Evolutionary conservation across 2,329 filamentous ascomycete genomes (phyloP).

Genomic region (Paecilomyces fulvus): DNA sequence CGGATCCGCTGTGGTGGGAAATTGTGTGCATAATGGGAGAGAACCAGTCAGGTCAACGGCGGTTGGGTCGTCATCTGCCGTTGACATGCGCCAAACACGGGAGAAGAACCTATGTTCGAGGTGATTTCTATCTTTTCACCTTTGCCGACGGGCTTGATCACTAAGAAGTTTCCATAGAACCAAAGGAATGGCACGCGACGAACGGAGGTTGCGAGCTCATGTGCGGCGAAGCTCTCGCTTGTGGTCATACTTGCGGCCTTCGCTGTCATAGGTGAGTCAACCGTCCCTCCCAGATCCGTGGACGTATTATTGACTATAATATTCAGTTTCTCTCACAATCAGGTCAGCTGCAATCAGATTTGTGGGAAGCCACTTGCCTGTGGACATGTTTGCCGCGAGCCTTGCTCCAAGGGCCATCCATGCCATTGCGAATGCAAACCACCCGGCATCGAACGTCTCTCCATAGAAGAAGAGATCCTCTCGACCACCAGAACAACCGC

Average conservation of each 20-base stretch:
- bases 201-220: slow-evolving; percentile 45
- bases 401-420: slow-evolving; percentile 18
- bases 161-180: slow-evolving; percentile 19
- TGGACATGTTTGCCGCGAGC: slow-evolving; percentile 28
- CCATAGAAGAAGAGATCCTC: neutral
- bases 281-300: neutral
- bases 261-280: slow-evolving; percentile 45
- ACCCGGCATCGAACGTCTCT: slow-evolving; percentile 1
- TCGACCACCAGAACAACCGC: neutral
- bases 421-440: slow-evolving; percentile 24
- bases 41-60: slow-evolving; percentile 15
- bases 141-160: slow-evolving; percentile 3
- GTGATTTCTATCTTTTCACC: slow-evolving; percentile 18
- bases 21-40: slow-evolving; percentile 38
- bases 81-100: slow-evolving; percentile 56
- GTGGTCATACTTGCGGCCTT: slow-evolving; percentile 46
- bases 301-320: neutral
- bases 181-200: slow-evolving; percentile 46
- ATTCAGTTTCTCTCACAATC: slow-evolving; percentile 29
- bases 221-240: slow-evolving; percentile 40
- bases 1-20: slow-evolving; percentile 44
- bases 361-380: slow-evolving; percentile 29
- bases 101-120: slow-evolving; percentile 42
- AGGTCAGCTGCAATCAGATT: slow-evolving; percentile 23
- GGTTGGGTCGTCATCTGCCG: slow-evolving; percentile 48